These are phyloP conservation scores for Carex littledalei DNA, from an alignment of 176 grass and related monocot species.

Conservation along the genomic window DNA sequence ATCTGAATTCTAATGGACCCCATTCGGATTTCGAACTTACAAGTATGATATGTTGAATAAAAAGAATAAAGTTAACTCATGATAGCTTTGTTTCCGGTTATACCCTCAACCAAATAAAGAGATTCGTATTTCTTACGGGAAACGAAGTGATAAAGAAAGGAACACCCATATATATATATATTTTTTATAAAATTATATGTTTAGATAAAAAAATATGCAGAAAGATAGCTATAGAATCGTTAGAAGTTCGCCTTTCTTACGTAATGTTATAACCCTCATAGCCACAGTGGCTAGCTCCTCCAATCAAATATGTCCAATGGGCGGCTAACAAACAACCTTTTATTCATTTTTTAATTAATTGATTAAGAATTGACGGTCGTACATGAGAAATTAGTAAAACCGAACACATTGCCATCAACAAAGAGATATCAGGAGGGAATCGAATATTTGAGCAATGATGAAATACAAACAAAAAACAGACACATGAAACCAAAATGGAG, in stretches of 20 bases:
- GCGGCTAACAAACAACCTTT: background rate
- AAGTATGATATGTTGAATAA: too few species aligned
- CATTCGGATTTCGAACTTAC: too few species aligned
- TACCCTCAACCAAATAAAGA: too few species aligned
- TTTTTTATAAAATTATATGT: too few species aligned
- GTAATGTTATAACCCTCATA: background rate
- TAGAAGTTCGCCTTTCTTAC: background rate
- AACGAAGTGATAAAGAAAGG: too few species aligned
- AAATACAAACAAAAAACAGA: background rate
- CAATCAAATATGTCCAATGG: background rate
- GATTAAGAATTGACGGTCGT: background rate
- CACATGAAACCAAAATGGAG: background rate
- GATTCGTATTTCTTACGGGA: too few species aligned
- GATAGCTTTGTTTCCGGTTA: too few species aligned
- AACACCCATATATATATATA: too few species aligned
- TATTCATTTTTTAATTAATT: background rate
- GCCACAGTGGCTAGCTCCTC: background rate
- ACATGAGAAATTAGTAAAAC: background rate
- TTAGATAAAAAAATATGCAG: too few species aligned
- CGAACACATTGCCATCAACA: conserved; percentile 1
- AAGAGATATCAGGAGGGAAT: background rate
- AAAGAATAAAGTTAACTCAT: too few species aligned
- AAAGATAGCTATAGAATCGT: too few species aligned
- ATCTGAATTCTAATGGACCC: too few species aligned
- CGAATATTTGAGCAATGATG: background rate